Conservation (phyloP, 306 rosid species). For the Astragalus membranaceus region DNA sequence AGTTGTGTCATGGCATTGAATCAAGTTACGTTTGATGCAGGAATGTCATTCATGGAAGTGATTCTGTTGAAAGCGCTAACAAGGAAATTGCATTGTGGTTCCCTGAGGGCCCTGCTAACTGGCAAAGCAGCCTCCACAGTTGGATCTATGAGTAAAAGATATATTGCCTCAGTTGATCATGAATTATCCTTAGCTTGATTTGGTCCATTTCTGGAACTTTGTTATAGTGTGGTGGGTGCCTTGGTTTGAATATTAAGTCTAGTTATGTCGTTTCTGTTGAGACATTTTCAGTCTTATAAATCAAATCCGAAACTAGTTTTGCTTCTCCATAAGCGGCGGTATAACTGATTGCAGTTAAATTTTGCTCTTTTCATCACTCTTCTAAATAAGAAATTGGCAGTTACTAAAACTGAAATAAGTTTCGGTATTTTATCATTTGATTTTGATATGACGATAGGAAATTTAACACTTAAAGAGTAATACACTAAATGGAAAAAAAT, state of each 20-base stretch:
- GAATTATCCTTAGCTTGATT: background rate
- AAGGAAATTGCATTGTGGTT: slow-evolving; percentile 95
- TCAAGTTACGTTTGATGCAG: slow-evolving; percentile 27
- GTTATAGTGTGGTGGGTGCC: background rate
- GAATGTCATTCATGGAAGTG: slow-evolving; percentile 96
- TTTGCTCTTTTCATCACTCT: background rate
- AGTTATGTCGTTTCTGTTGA: background rate
- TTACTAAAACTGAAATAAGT: background rate
- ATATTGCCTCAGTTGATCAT: background rate
- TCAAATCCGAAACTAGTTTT: slow-evolving; percentile 13
- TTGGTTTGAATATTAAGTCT: background rate
- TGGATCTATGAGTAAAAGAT: slow-evolving; percentile 76
- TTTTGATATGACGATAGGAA: background rate
- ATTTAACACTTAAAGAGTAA: no score
- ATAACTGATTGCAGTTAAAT: background rate
- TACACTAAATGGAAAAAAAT: no score
- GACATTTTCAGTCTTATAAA: background rate
- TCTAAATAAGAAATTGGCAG: background rate
- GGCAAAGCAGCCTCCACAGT: slow-evolving; percentile 68
- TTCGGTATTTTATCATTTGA: background rate
- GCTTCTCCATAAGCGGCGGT: no score
- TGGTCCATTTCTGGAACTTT: background rate
- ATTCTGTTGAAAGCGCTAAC: slow-evolving; percentile 67
- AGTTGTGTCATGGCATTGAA: background rate
- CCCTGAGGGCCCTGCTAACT: slow-evolving; percentile 65